Percentiles rank a stretch among this genome's conserved stretches.
phyloP scores from a whole-genome alignment of 1,284 basidiomycete genomes.

The Taiwanofungus camphoratus region DNA sequence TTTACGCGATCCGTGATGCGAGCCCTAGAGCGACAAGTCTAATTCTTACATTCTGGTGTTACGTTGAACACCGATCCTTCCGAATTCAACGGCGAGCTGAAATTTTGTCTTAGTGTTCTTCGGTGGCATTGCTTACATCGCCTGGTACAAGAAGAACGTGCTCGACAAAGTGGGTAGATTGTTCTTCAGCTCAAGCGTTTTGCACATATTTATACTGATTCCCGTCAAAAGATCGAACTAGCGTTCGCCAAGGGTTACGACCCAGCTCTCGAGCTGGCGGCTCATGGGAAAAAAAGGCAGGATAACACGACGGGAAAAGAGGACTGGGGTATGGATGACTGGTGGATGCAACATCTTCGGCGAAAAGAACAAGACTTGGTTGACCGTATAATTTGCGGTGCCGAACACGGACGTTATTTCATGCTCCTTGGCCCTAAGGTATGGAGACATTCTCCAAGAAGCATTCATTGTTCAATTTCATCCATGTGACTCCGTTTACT shows the following conservation, averaged over 20 bases:
- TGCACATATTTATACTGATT: slow-evolving; percentile 1
- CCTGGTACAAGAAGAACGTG: slow-evolving; percentile 78
- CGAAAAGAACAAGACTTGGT: slow-evolving; percentile 72
- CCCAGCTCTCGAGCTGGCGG: slow-evolving; percentile 71
- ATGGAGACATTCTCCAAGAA: neutral
- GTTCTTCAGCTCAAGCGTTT: slow-evolving; percentile 16
- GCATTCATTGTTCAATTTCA: slow-evolving; percentile 2
- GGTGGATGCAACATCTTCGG: slow-evolving; percentile 56
- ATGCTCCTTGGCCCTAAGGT: slow-evolving; percentile 76
- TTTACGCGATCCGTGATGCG: too few species aligned
- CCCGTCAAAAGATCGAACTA: slow-evolving; percentile 44
- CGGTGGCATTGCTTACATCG: slow-evolving; percentile 67
- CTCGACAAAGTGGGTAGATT: slow-evolving; percentile 54
- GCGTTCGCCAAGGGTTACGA: slow-evolving; percentile 68
- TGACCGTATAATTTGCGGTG: slow-evolving; percentile 72
- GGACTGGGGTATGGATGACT: slow-evolving; percentile 33
- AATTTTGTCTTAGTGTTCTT: slow-evolving; percentile 43
- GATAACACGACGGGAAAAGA: slow-evolving; percentile 30
- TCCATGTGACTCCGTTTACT: neutral
- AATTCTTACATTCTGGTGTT: neutral
- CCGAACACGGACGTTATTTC: slow-evolving; percentile 69
- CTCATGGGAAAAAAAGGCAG: slow-evolving; percentile 30
- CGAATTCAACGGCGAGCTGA: neutral
- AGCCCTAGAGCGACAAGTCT: neutral
- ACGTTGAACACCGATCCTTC: neutral